Evolutionary conservation across 2,329 filamentous ascomycete species (phyloP), one percentile per base, ranked within the genome.

Genomic region (Pestalotiopsis sp.): DNA sequence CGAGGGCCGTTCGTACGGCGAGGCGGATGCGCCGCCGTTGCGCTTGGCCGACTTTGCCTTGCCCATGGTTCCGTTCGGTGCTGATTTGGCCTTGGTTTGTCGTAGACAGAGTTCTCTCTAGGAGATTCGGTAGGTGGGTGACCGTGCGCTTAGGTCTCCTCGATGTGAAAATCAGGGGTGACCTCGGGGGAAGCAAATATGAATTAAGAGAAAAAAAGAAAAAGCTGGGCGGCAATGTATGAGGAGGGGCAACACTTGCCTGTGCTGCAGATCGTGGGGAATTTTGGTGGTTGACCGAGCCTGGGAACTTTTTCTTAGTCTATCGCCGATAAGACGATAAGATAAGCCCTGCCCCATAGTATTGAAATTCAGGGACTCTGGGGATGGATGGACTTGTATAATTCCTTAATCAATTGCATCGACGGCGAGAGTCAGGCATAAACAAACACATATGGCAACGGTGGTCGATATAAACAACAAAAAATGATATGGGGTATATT

Each of bases 1-100:
- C 66, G 75, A 68, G 14, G 70, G 77, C 67, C 82, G 80, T 27
- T 85, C 83, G 73, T 86, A 85, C 17, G 82, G 82, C 61, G 76
- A 73, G 25, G 77, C 75, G 23, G 73, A 75, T 65, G 77, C 74
- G 69, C 74, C 71, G 63, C 74, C 71, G 63, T 75, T 75, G 73
- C 79, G 78, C 74, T 81, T 82, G 17, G 77, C 72, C 45, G 80
- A 77, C 69, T 81, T 80, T 27, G 79, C 79, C 70, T 84, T 84
- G 59, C 79, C 82, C 82, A 84, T 83, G 13, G 13, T 66, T 71
- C 4, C 31, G 9, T 41, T 45, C 20, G n/a, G 14, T 41, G 4
- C 31, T 13, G 62, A 17, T 36, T 13, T 6, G 27, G 11, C 20
- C 27, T 20, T 12, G 3, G 59, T 62, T 36, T 36, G 31, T 36